Conservation (phyloP, 495 filamentous ascomycete species). For the Aspergillus nidulans region DNA sequence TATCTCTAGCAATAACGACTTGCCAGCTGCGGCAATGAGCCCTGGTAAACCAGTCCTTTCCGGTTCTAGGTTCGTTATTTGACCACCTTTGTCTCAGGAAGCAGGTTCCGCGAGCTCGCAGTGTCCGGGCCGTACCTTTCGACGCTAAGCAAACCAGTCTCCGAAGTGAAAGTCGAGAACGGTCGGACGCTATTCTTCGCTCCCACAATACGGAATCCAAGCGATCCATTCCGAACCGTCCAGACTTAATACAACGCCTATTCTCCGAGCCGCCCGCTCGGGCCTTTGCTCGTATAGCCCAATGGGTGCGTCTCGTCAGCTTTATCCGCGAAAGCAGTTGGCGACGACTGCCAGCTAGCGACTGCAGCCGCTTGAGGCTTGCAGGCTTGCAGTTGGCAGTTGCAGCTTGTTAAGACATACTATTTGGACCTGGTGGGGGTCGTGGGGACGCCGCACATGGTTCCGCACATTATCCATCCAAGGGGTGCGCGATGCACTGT, state of each 20-base stretch:
- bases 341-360: background rate
- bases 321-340: background rate
- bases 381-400: background rate
- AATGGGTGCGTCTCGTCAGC: background rate
- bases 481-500: background rate
- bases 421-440: conserved; percentile 3
- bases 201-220: background rate
- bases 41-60: background rate
- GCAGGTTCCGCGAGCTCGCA: background rate
- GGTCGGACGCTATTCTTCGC: background rate
- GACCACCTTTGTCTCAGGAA: background rate
- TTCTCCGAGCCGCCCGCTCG: background rate
- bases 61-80: background rate
- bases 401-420: background rate
- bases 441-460: conserved; percentile 1
- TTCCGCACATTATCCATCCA: conserved; percentile 1
- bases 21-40: background rate
- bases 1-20: background rate
- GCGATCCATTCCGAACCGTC: background rate
- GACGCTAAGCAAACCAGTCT: background rate
- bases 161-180: background rate
- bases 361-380: background rate
- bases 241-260: background rate
- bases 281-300: background rate
- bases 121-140: background rate